Evolutionary conservation across 306 rosid species (phyloP).

Genomic region (Macrotyloma uniflorum): DNA sequence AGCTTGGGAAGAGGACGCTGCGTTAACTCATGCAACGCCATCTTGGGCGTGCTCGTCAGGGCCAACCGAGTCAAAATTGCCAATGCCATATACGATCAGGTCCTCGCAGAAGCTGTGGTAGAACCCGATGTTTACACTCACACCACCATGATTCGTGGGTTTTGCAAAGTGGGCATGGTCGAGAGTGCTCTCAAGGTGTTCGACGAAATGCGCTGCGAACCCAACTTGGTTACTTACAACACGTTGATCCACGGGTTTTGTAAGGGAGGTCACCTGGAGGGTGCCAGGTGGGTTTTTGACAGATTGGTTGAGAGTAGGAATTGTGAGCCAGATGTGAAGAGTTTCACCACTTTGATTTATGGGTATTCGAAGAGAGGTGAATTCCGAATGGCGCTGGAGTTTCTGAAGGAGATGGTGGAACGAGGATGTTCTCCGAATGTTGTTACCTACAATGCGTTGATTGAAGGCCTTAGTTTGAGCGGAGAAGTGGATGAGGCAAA

Average conservation of each 20-base stretch:
- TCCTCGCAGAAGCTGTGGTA: conserved; percentile 39
- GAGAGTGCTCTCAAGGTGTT: conserved; percentile 55
- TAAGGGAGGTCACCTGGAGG: conserved; percentile 48
- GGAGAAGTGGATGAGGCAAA: conserved; percentile 54
- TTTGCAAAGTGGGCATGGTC: conserved; percentile 50
- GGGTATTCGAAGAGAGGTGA: conserved; percentile 58
- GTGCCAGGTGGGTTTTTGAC: conserved; percentile 43
- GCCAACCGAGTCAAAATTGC: conserved; percentile 49
- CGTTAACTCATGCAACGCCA: conserved; percentile 47
- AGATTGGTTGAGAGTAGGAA: conserved; percentile 35
- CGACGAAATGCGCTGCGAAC: conserved; percentile 59
- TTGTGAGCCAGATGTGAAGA: conserved; percentile 53
- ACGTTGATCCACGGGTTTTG: conserved; percentile 51
- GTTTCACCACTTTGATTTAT: conserved; percentile 57
- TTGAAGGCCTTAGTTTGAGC: conserved; percentile 55
- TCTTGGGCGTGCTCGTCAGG: conserved; percentile 54
- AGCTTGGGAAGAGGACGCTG: conserved; percentile 37
- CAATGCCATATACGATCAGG: conserved; percentile 48
- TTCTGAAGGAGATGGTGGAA: conserved; percentile 48
- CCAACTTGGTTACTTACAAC: conserved; percentile 53
- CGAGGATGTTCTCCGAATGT: conserved; percentile 48
- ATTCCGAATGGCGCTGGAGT: conserved; percentile 43
- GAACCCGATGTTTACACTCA: conserved; percentile 50
- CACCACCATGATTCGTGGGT: conserved; percentile 55
- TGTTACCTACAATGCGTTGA: conserved; percentile 54